A percentile compares a stretch with the other conserved stretches of the same genome.
Conservation (phyloP, 345 rosid species). For the Citrus hindsii region DNA sequence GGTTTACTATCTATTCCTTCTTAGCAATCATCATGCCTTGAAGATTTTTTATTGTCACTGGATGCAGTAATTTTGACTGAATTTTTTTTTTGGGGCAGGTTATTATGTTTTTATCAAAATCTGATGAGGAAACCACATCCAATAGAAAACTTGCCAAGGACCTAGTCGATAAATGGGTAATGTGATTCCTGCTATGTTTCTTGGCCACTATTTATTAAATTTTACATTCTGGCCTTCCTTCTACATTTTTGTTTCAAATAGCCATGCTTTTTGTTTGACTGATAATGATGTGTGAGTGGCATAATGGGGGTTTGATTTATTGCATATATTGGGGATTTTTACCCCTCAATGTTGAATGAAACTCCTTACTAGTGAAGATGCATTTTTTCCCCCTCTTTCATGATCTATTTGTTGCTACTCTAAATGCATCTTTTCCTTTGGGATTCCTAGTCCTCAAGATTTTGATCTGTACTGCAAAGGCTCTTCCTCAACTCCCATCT, state of each 20-base stretch:
- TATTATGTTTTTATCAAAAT: constrained; percentile 93
- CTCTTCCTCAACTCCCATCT: background rate
- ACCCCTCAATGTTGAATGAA: background rate
- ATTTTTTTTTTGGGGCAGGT: constrained; percentile 44
- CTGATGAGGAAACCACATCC: constrained; percentile 92
- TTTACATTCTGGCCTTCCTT: background rate
- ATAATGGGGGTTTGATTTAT: background rate
- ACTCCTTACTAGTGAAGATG: background rate
- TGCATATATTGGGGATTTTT: background rate
- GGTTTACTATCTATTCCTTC: constrained; percentile 37
- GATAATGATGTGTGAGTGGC: background rate
- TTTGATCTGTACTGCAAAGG: background rate
- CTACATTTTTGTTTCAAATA: background rate
- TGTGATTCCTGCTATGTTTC: background rate
- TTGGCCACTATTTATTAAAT: background rate
- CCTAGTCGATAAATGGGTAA: constrained; percentile 98
- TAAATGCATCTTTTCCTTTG: background rate
- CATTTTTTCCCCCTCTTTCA: background rate
- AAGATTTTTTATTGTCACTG: background rate
- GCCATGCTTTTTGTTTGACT: background rate
- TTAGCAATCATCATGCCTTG: background rate
- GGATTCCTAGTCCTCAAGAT: background rate
- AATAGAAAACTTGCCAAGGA: constrained; percentile 96
- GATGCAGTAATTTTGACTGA: constrained; percentile 4
- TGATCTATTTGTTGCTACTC: background rate